Percentiles rank a stretch among this genome's conserved stretches.
phyloP scores from a whole-genome alignment of 371 early-diverging fungal genomes.

The Syncephalastrum contaminatum region DNA sequence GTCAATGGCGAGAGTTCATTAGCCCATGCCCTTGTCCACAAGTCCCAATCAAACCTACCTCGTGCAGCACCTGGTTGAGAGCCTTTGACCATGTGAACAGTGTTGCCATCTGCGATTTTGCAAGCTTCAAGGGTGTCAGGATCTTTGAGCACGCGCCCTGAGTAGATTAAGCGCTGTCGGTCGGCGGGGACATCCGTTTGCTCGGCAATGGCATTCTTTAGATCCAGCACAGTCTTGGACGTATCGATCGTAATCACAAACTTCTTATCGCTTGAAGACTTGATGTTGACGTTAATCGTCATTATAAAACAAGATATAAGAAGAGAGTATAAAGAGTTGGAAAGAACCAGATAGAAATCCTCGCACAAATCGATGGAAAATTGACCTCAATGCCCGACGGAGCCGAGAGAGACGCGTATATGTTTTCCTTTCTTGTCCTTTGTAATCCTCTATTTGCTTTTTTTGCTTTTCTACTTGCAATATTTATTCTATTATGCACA shows the following conservation, averaged over 20 bases:
- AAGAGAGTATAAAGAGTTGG: background rate
- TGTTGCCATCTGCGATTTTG: conserved; percentile 79
- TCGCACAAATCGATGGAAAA: no score
- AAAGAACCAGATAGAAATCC: conserved; percentile 1
- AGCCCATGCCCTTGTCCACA: background rate
- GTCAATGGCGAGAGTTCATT: conserved; percentile 17
- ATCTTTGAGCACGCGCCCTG: conserved; percentile 95
- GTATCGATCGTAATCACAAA: conserved; percentile 68
- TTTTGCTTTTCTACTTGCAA: no score
- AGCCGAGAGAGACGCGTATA: no score
- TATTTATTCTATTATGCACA: no score
- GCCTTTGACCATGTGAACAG: conserved; percentile 85
- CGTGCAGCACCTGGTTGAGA: conserved; percentile 41
- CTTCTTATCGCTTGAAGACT: conserved; percentile 83
- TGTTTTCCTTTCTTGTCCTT: no score
- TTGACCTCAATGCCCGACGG: no score
- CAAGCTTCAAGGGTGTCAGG: conserved; percentile 73
- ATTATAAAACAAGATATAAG: conserved; percentile 28
- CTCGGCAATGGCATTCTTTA: conserved; percentile 78
- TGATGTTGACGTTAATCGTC: conserved; percentile 71
- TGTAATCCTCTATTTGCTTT: no score
- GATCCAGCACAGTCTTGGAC: conserved; percentile 65
- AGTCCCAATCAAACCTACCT: conserved; percentile 14
- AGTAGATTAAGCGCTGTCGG: conserved; percentile 88
- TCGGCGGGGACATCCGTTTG: conserved; percentile 74